Conservation (phyloP, 352 stramenopile genomes). For the Blastocystis sp. region DNA sequence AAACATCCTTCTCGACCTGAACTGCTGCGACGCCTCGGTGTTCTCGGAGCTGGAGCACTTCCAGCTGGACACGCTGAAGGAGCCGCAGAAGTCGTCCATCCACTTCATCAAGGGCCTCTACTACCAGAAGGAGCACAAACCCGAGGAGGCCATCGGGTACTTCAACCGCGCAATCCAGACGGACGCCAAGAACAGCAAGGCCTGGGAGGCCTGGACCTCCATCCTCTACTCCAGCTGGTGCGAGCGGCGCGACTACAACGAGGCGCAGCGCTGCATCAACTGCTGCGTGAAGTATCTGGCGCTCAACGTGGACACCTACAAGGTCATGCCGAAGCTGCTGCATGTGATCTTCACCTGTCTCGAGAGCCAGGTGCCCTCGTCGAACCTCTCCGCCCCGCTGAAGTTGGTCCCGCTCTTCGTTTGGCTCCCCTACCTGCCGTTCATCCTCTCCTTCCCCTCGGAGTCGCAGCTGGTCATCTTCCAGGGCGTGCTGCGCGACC, state of each 20-base stretch:
- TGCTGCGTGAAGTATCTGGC: background rate
- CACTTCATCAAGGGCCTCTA: slow-evolving; percentile 23
- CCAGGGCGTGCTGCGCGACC: background rate
- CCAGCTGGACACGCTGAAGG: slow-evolving; percentile 16
- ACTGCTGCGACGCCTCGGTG: background rate
- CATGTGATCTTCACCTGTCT: background rate
- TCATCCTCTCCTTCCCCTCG: background rate
- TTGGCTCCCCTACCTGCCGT: slow-evolving; percentile 3
- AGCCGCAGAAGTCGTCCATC: background rate
- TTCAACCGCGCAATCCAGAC: background rate
- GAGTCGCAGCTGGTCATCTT: slow-evolving; percentile 3
- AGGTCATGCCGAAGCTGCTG: background rate
- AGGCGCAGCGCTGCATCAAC: background rate
- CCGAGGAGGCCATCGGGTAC: background rate
- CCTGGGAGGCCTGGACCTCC: background rate
- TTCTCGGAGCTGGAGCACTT: background rate
- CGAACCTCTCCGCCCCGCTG: background rate
- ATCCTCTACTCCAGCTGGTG: slow-evolving; percentile 11
- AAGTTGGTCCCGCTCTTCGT: background rate
- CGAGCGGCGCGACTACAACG: background rate
- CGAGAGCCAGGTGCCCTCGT: background rate
- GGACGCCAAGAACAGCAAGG: background rate
- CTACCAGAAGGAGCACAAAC: background rate
- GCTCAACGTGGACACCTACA: background rate
- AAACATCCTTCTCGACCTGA: background rate